Evolutionary conservation across 495 filamentous ascomycete species (phyloP).

Genomic region (Penicillium bialowiezense): DNA sequence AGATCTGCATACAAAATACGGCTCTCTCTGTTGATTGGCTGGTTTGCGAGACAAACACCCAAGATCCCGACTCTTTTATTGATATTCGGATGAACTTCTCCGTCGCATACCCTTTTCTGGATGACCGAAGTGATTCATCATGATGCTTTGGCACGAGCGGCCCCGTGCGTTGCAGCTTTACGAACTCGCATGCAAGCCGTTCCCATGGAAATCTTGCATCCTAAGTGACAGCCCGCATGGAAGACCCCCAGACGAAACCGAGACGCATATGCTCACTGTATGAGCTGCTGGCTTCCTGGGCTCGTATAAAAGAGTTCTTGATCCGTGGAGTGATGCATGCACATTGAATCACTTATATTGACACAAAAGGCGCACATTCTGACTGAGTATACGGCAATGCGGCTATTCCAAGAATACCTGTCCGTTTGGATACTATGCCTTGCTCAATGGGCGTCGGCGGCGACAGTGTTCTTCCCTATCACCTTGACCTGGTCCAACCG

Average conservation of each 20-base stretch:
- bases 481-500: slow-evolving; percentile 30
- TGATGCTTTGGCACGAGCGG: not conserved
- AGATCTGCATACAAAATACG: slow-evolving; percentile 4
- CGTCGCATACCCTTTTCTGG: not conserved
- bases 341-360: not conserved
- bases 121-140: slow-evolving; percentile 1
- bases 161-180: not conserved
- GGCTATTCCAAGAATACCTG: not conserved
- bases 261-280: not conserved
- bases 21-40: slow-evolving; percentile 3
- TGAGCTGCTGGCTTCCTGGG: not conserved
- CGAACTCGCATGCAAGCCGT: not conserved
- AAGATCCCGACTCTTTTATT: slow-evolving; percentile 6
- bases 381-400: slow-evolving; percentile 5
- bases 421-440: slow-evolving; percentile 12
- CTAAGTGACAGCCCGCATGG: not conserved
- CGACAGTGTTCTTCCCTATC: slow-evolving; percentile 30
- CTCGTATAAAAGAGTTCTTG: not conserved
- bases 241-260: not conserved
- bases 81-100: slow-evolving; percentile 5
- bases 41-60: slow-evolving; percentile 3
- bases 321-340: not conserved
- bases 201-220: not conserved
- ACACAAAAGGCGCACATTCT: not conserved
- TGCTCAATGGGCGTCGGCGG: slow-evolving; percentile 13